phyloP scores from a whole-genome alignment of 768 basidiomycete species.

The Mycena chlorophos region DNA sequence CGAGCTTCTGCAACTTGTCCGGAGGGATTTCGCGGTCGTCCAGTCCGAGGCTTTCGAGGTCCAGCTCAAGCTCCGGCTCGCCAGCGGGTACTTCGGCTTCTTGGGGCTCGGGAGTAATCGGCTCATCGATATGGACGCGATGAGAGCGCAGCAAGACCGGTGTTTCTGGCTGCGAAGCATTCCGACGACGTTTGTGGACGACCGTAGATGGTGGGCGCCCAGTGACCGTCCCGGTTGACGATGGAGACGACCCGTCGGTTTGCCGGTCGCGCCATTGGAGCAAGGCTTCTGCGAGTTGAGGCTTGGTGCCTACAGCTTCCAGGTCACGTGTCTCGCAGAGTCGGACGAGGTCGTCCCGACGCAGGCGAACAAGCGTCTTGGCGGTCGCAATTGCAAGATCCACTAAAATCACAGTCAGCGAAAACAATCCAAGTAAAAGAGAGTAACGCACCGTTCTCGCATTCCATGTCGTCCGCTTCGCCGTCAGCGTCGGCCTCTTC shows the following conservation, averaged over 20 bases:
- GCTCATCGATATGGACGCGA: slow-evolving; percentile 59
- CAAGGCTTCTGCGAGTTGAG: slow-evolving; percentile 87
- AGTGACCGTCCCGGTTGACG: slow-evolving; percentile 67
- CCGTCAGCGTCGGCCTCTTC: slow-evolving; percentile 36
- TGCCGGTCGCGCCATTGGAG: slow-evolving; percentile 86
- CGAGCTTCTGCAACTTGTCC: slow-evolving; percentile 85
- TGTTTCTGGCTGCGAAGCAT: slow-evolving; percentile 43
- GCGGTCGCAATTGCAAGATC: slow-evolving; percentile 83
- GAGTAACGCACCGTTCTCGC: slow-evolving; percentile 52
- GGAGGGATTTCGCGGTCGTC: slow-evolving; percentile 95
- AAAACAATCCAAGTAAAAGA: slow-evolving; percentile 13
- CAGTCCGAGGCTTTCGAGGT: slow-evolving; percentile 87
- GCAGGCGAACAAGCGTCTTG: slow-evolving; percentile 80
- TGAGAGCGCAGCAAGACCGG: slow-evolving; percentile 64
- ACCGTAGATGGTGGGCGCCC: slow-evolving; percentile 66
- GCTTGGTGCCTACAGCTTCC: slow-evolving; percentile 84
- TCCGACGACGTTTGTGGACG: slow-evolving; percentile 42
- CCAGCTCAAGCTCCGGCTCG: slow-evolving; percentile 84
- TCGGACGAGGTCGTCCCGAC: slow-evolving; percentile 88
- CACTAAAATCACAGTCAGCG: slow-evolving; percentile 45
- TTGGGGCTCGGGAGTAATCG: slow-evolving; percentile 62
- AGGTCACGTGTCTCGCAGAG: slow-evolving; percentile 88
- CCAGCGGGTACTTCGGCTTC: slow-evolving; percentile 39
- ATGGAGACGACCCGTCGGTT: slow-evolving; percentile 68
- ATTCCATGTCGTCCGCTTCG: slow-evolving; percentile 44